Evolutionary conservation across 2,329 filamentous ascomycete genomes (phyloP), one percentile per base, ranked within the genome.

Genomic region (Trichoderma gracile): DNA sequence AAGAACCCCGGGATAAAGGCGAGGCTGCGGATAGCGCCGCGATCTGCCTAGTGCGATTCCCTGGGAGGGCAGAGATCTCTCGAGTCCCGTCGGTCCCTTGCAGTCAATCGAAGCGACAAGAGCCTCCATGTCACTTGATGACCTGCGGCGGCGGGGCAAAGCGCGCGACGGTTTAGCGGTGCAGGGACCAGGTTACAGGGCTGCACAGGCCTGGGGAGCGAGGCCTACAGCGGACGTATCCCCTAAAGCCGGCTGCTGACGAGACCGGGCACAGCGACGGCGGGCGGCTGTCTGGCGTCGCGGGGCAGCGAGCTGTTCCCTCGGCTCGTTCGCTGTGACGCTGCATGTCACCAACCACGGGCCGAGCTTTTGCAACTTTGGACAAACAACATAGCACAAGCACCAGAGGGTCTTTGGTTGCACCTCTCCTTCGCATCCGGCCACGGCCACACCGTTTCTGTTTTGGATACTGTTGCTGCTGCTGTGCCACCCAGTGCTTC

Each of bases 11-110:
- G 33, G 49, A 25, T 23, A 59, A 40, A 40, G 56, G 40, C 45
- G 45, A 62, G 40, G 62, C 55, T 57, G 46, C 47, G 54, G 46
- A 64, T 64, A 53, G 62, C 62, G 62, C 62, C 54, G 54, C 54
- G 45, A 64, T 56, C 55, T 54, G 55, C 55, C 62, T 64, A 58
- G 62, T 58, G 54, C 47, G 33, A 38, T 64, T 53, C 49, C 17
- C 50, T 46, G 49, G 15, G 49, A 30, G 47, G 19, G 55, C 55
- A 30, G 43, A 47, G 47, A 63, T 56, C 59, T 63, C 49, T 27
- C 38, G 42, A 46, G 30, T 47, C 55, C 54, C 14, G 42, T 40
- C 42, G 55, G 57, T 40, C 47, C 57, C 57, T 52, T 60, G 57
- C 57, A 62, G 49, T 43, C 46, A 33, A 21, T 2, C 17, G 33